Base-by-base conservation (phyloP, 345 rosid species). In the Salix suchowensis region DNA sequence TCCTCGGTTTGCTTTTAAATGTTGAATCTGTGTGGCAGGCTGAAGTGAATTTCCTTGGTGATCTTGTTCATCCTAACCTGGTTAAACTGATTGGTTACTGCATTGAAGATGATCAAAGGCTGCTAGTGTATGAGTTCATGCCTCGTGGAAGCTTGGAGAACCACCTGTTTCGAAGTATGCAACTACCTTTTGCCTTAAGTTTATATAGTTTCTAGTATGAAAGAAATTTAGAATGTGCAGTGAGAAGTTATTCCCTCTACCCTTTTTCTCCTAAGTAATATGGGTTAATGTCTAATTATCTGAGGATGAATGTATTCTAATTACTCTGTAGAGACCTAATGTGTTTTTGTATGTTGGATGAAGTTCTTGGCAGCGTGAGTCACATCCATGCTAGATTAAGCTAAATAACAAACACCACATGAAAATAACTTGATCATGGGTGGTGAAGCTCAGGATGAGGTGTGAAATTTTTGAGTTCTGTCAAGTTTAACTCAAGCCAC, bases 81-180 rank as follows among this genome's bases (percentile, higher is more conserved):
- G 99, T 96, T 79, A 92, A 91, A 82, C 92, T 96, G 76, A 80
- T 93, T 32, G 99, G 97, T 71, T 93, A 89, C 87, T 96, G 98
- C 85, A 84, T 89, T 21, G 98, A 96, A 85, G 98, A 94, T 74
- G 97, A 96, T 70, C 98, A 91, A 62, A 90, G 97, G 81, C 84
- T 96, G 79, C 93, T 96, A 81, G 99, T 91, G 30, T 96, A 96
- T 42, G 99, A 93, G 83, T 96, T 96, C 74, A 90, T 93, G 98
- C 92, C 97, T 69, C 90, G 97, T 5, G 99, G 99, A 84, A 96
- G 99, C 83, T 88, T 96, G 71, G 99, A 96, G 89, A 93, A 96
- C 79, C 99, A 96, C 85, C 96, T 96, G 66, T 96, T 96, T 77
- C 88, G 98, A 85, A 92, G 99, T 96, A 86, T 83, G 96, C 85